Evolutionary conservation across 164 flowering plant species (phyloP).

Genomic region (Umbellularia californica): DNA sequence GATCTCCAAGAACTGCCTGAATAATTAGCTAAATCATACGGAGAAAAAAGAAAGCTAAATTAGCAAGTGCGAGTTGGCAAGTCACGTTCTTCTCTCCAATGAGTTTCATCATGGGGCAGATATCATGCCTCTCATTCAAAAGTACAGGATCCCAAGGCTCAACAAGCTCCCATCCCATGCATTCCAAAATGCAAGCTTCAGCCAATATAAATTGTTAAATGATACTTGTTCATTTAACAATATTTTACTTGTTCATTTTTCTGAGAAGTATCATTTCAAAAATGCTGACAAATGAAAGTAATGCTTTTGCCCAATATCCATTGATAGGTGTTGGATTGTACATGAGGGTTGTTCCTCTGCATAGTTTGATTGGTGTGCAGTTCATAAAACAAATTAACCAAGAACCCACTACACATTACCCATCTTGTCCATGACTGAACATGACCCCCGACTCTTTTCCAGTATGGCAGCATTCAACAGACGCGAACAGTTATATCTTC

Average conservation of each 20-base stretch:
- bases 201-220: too few relatives aligned
- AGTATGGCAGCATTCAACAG: neutral
- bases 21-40: too few relatives aligned
- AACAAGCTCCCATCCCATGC: neutral
- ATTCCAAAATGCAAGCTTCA: neutral
- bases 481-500: neutral
- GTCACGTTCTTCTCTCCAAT: neutral
- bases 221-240: neutral
- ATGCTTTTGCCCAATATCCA: too few relatives aligned
- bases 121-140: neutral
- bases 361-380: neutral
- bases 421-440: neutral
- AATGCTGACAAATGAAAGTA: too few relatives aligned
- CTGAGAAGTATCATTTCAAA: too few relatives aligned
- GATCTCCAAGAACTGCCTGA: neutral
- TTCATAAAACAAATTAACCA: neutral
- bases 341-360: too few relatives aligned
- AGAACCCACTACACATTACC: neutral
- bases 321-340: too few relatives aligned
- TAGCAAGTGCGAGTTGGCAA: too few relatives aligned
- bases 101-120: neutral
- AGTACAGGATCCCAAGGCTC: neutral
- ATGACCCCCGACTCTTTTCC: neutral
- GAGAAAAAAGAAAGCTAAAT: too few relatives aligned
- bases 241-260: neutral